Conservation (phyloP, 2,329 filamentous ascomycete genomes). For the Talaromyces sp. region DNA sequence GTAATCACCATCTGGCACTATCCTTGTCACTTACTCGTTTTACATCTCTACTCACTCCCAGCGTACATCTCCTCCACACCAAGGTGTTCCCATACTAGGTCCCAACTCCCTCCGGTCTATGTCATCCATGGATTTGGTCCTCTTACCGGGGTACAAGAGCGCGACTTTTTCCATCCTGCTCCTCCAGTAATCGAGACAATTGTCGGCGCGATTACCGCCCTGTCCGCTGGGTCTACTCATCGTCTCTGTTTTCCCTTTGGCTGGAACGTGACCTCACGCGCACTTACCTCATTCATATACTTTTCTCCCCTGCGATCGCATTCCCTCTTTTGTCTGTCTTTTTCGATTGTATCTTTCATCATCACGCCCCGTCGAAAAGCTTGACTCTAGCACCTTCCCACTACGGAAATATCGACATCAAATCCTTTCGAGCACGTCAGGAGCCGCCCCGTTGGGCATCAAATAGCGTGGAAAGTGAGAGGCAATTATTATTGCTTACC, state of each 20-base stretch:
- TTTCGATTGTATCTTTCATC: neutral
- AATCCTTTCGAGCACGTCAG: neutral
- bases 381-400: neutral
- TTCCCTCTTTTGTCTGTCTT: neutral
- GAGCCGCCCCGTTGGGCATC: neutral
- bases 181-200: neutral
- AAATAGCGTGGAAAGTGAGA: neutral
- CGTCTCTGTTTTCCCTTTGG: neutral
- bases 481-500: neutral
- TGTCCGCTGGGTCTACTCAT: slow-evolving; percentile 3
- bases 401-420: neutral
- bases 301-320: neutral
- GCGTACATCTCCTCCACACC: neutral
- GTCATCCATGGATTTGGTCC: slow-evolving; percentile 12
- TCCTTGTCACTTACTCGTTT: neutral
- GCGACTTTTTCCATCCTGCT: slow-evolving; percentile 5
- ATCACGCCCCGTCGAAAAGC: neutral
- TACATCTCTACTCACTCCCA: neutral
- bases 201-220: slow-evolving; percentile 6
- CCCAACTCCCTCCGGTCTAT: neutral
- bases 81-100: neutral
- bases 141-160: slow-evolving; percentile 13
- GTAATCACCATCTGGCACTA: slow-evolving; percentile 4
- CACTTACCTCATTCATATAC: neutral
- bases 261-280: neutral